phyloP scores from a whole-genome alignment of 768 basidiomycete species.

The Pisolithus orientalis region DNA sequence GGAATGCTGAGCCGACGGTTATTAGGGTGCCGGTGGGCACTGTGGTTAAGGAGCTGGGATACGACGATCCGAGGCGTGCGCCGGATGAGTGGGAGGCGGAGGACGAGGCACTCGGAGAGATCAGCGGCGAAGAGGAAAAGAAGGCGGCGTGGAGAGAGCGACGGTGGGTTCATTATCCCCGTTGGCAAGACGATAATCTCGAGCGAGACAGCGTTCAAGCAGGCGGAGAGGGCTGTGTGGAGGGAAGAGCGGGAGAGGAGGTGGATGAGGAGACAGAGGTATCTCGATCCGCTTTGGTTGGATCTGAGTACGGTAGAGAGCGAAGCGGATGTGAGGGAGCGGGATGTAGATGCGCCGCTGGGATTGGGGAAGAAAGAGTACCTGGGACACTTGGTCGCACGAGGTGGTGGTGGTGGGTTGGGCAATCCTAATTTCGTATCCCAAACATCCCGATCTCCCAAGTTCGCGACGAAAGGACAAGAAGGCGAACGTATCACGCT shows the following conservation, averaged over 20 bases:
- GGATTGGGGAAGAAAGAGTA: constrained; percentile 48
- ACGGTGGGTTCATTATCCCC: constrained; percentile 81
- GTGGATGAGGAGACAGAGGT: constrained; percentile 38
- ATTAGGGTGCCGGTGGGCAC: constrained; percentile 88
- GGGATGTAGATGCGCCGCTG: constrained; percentile 44
- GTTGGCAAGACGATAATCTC: constrained; percentile 53
- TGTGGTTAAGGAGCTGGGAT: constrained; percentile 69
- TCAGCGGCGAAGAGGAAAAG: constrained; percentile 39
- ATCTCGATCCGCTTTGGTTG: constrained; percentile 41
- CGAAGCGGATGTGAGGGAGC: constrained; percentile 36
- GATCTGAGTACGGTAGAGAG: constrained; percentile 54
- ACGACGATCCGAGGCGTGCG: constrained; percentile 57
- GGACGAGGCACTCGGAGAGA: constrained; percentile 47
- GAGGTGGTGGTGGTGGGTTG: constrained; percentile 75
- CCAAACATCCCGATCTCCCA: constrained; percentile 67
- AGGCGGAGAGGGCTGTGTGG: constrained; percentile 58
- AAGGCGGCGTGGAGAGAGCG: constrained; percentile 55
- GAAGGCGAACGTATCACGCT: constrained; percentile 71
- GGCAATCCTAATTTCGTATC: constrained; percentile 87
- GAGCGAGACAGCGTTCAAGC: constrained; percentile 60
- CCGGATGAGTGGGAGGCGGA: constrained; percentile 72
- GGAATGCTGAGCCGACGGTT: constrained; percentile 61
- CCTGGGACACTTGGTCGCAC: constrained; percentile 60
- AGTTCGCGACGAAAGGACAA: constrained; percentile 76
- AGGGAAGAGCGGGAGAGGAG: constrained; percentile 58